Evolutionary conservation across 331 rosid species (phyloP).

Genomic region (Stylosanthes scabra): DNA sequence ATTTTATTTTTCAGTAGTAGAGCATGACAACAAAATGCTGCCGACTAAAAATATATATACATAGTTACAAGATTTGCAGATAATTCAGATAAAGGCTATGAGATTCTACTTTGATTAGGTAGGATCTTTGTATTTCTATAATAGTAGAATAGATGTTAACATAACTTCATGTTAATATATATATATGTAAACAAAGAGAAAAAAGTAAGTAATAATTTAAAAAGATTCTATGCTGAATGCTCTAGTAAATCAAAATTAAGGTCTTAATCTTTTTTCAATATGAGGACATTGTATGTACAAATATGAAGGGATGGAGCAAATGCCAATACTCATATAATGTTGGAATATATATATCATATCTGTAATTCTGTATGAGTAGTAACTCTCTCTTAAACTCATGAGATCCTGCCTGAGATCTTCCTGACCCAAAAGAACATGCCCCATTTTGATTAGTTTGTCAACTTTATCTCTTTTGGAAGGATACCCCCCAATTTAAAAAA

Average conservation of each 20-base stretch:
- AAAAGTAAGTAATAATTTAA: constrained; percentile 12
- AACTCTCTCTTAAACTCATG: constrained; percentile 40
- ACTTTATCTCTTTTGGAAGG: constrained; percentile 79
- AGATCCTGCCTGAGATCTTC: constrained; percentile 77
- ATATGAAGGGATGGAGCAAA: constrained; percentile 43
- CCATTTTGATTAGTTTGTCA: constrained; percentile 63
- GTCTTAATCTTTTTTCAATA: constrained; percentile 35
- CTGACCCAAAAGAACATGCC: constrained; percentile 75
- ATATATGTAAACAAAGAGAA: neutral
- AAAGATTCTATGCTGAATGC: constrained; percentile 45
- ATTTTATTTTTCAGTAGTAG: constrained; percentile 29
- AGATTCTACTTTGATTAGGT: constrained; percentile 47
- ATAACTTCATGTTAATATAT: constrained; percentile 1
- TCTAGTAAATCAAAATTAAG: constrained; percentile 26
- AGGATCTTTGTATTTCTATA: constrained; percentile 39
- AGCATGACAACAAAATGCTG: constrained; percentile 42
- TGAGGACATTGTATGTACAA: constrained; percentile 36
- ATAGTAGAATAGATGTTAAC: constrained; percentile 25
- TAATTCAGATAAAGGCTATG: constrained; percentile 26
- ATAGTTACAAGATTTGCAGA: neutral
- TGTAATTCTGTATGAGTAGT: constrained; percentile 36
- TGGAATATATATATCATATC: constrained; percentile 58
- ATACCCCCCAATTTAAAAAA: constrained; percentile 46
- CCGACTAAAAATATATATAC: constrained; percentile 15
- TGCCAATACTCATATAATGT: constrained; percentile 46